Percentiles rank a stretch among this genome's conserved stretches.
Evolutionary conservation across 495 filamentous ascomycete species (phyloP).

Genomic region (Penicillium salamii): DNA sequence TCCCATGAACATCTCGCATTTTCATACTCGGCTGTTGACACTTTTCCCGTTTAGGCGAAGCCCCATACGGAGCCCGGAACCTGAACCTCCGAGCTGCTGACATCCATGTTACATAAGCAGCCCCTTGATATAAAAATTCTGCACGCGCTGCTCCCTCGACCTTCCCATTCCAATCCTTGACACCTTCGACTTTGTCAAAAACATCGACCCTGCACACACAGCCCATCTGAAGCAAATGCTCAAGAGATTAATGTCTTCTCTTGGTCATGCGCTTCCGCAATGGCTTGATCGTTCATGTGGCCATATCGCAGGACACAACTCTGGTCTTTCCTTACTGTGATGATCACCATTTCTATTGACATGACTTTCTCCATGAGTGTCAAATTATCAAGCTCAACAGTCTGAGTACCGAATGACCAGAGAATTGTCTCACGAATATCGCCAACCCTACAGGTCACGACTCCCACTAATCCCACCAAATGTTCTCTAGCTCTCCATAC

Average conservation of each 20-base stretch:
- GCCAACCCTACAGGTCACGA: no score
- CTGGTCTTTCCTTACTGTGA: conserved; percentile 24
- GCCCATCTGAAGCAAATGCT: not conserved
- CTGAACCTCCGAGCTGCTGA: no score
- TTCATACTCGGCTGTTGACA: not conserved
- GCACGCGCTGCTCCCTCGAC: not conserved
- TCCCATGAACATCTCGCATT: no score
- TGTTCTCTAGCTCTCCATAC: not conserved
- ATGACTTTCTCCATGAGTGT: conserved; percentile 27
- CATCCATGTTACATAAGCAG: not conserved
- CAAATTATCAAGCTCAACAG: conserved; percentile 37
- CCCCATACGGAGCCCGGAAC: no score
- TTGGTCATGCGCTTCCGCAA: not conserved
- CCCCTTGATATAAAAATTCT: conserved; percentile 6
- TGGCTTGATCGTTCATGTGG: not conserved
- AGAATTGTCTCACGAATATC: not conserved
- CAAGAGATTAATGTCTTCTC: conserved; percentile 6
- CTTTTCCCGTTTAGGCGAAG: not conserved
- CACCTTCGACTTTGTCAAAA: not conserved
- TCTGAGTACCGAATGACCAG: conserved; percentile 27
- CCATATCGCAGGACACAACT: not conserved
- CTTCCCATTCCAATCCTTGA: not conserved
- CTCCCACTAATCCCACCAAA: no score
- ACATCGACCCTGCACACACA: not conserved
- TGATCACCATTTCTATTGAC: conserved; percentile 28